Evolutionary conservation across 2,329 filamentous ascomycete species (phyloP).

Genomic region (Neofusicoccum ribis): DNA sequence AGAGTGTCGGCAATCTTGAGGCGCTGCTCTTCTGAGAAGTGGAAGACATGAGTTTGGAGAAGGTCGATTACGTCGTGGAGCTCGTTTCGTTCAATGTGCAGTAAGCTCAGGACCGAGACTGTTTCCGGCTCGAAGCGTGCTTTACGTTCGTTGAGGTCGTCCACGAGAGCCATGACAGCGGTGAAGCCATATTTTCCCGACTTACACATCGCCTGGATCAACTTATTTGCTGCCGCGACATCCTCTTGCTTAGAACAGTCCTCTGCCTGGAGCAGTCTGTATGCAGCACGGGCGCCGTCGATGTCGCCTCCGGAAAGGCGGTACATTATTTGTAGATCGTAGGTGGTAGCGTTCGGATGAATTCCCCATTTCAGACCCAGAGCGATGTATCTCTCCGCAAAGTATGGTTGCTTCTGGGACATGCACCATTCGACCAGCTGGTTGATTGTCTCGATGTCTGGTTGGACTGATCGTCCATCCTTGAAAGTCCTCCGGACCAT

Average conservation of each 20-base stretch:
- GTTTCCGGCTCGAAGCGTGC: constrained; percentile 72
- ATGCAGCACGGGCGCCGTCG: constrained; percentile 66
- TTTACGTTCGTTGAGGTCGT: constrained; percentile 69
- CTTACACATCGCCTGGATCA: constrained; percentile 68
- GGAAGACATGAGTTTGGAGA: constrained; percentile 71
- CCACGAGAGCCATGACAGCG: constrained; percentile 70
- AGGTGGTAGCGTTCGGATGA: constrained; percentile 67
- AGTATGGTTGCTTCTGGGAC: constrained; percentile 66
- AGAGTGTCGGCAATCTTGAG: constrained; percentile 66
- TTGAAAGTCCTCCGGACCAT: constrained; percentile 57
- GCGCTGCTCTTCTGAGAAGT: constrained; percentile 70
- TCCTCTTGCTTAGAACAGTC: constrained; percentile 58
- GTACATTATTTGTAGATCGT: constrained; percentile 73
- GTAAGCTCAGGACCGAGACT: constrained; percentile 68
- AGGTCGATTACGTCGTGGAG: constrained; percentile 78
- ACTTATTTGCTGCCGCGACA: constrained; percentile 65
- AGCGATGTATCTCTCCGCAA: constrained; percentile 71
- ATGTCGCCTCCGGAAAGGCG: constrained; percentile 72
- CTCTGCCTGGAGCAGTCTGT: constrained; percentile 60
- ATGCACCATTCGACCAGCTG: constrained; percentile 71
- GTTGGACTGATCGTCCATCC: constrained; percentile 47
- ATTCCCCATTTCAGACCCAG: constrained; percentile 68
- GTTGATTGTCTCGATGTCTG: constrained; percentile 76
- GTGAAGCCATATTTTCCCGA: constrained; percentile 64
- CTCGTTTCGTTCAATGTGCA: constrained; percentile 75